Evolutionary conservation across 192 early-diverging fungal species (phyloP).

Genomic region (Phycomyces nitens): DNA sequence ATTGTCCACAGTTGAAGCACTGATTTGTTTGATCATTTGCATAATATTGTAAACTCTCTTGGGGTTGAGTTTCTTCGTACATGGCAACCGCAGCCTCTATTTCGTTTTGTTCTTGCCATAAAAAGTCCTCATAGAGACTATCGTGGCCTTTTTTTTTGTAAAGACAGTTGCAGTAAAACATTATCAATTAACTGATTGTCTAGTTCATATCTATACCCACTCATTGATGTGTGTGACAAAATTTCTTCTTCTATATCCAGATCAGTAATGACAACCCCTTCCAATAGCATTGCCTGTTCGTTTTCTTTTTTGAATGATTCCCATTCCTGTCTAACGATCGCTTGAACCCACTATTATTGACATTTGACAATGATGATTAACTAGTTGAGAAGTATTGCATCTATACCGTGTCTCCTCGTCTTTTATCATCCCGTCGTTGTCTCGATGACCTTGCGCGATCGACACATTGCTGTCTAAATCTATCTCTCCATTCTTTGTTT

Average conservation of each 20-base stretch:
- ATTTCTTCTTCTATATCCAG: not conserved
- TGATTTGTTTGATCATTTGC: too few species aligned
- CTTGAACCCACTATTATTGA: not conserved
- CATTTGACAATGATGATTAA: not conserved
- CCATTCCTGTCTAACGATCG: slow-evolving; percentile 1
- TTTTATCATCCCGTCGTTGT: not conserved
- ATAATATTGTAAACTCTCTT: not conserved
- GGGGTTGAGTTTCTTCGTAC: not conserved
- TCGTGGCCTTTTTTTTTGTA: not conserved
- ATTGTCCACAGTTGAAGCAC: not conserved
- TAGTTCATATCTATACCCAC: not conserved
- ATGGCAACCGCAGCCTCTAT: not conserved
- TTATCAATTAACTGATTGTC: not conserved
- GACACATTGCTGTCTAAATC: slow-evolving; percentile 4
- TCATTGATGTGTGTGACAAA: not conserved
- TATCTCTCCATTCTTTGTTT: slow-evolving; percentile 6
- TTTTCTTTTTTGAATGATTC: not conserved
- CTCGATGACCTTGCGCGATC: not conserved
- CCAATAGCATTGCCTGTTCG: slow-evolving; percentile 2
- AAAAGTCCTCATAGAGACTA: not conserved
- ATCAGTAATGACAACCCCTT: not conserved
- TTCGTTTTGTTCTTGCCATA: not conserved
- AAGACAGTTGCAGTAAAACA: not conserved
- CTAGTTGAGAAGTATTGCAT: not conserved
- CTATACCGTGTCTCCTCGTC: slow-evolving; percentile 2